Evolutionary conservation across 2,329 filamentous ascomycete genomes (phyloP), one percentile per base, ranked within the genome.

Genomic region (Diaporthe sp.): DNA sequence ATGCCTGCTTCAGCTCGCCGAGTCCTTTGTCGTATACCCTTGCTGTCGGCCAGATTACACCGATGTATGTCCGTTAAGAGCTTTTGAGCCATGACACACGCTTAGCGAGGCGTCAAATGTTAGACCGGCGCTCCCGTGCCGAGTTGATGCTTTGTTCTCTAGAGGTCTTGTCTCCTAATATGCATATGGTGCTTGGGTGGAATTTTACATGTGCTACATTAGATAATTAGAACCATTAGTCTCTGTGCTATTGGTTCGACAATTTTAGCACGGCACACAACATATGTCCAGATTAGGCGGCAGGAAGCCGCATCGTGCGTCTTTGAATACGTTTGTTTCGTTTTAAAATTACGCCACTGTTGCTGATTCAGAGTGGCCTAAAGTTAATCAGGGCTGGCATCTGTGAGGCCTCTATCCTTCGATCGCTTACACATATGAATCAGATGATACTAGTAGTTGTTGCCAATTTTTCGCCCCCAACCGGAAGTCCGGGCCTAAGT

Each of bases 401-500:
- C 44, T 13, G 13, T 37, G 46, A 7, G 62, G 62, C 22, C 62
- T 68, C 28, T 53, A 53, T 25, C 31, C 46, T 34, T 28, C 28
- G 34, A 13, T 34, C 49, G 65, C 65, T 69, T 69, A 69, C 65
- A 28, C 34, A 49, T 17, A 15, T 15, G 15, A 22, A 42, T 55
- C 34, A 42, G 65, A 49, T 67, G 61, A 39, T 39, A 39, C 9
- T 39, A 37, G 1, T 39, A 25, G 12, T 25, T 53, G 46, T 68
- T 53, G 65, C 65, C 46, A 39, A 39, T 53, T 68, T 53, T 28
- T 1, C 42, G 61, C 46, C 46, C 46, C 65, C 65, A 39, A 12
- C 15, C 65, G 49, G 49, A 55, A 42, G 17, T 55, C 65, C 65
- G 65, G 34, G n/a, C 62, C 49, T 28, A 9, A 5, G 1, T 15